Base-by-base conservation (phyloP, 2,329 filamentous ascomycete species). In the Penicillium sp. region DNA sequence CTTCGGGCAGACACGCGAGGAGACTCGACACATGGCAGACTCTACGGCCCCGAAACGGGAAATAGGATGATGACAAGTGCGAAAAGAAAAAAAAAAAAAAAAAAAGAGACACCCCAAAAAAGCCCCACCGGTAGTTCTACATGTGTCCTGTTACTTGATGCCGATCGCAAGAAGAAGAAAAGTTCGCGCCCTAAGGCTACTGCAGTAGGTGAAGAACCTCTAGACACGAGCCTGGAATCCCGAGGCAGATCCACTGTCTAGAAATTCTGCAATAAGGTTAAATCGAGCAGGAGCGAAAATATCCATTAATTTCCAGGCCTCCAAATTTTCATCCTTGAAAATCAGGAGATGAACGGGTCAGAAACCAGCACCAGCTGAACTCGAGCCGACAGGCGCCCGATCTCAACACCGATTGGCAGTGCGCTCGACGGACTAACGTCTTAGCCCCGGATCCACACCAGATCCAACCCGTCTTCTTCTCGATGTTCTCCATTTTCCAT, bases 351-450 rank as follows among this genome's bases (percentile, higher is more conserved):
- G 45, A 46, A 45, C 39, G 30, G 24, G 39, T 29, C 17, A 32
- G 52, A 23, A 37, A 52, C 49, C 54, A 58, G 46, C 49, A 44
- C 47, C 53, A 62, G 59, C 58, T 61, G 61, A 62, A 58, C 43
- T 43, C 33, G 18, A 58, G 51, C 52, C 57, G 49, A 52, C 53
- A 54, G n/a, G 29, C 49, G 52, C 46, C 40, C 41, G 46, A 60
- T 54, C 43, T 36, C 29, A 4, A 15, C 45, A 18, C 37, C 46
- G 53, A 63, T 63, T 63, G 60, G 60, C 50, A 56, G 26, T 36
- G 40, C 37, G 24, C 49, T 27, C 30, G 41, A 37, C 37, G 29
- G 33, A 47, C 60, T 62, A 63, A 58, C 24, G 49, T 15, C 37
- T 56, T 63, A 60, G 60, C 30, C 27, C 44, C 48, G 48, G 55